Percentiles rank a stretch among this genome's conserved stretches.
phyloP scores from a whole-genome alignment of 1,284 basidiomycete species.

The Rhodotorula sp. region DNA sequence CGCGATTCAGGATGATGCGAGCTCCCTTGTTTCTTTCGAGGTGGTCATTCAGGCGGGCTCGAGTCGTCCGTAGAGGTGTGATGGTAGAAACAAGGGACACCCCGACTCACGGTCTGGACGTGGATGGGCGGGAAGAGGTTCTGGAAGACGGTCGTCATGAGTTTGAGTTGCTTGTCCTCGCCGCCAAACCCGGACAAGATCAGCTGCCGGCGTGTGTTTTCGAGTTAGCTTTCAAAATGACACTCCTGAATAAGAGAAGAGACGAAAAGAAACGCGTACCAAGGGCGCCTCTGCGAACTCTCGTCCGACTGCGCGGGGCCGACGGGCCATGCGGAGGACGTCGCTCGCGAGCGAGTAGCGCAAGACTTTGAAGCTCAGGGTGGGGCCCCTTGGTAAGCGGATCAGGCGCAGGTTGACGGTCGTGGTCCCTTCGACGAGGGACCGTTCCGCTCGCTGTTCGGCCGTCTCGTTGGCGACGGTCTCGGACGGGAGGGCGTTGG shows the following conservation, averaged over 20 bases:
- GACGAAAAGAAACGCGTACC: no score
- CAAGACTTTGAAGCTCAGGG: slow-evolving; percentile 88
- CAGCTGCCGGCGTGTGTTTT: slow-evolving; percentile 46
- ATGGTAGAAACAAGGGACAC: no score
- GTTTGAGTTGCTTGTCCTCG: slow-evolving; percentile 53
- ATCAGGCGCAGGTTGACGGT: slow-evolving; percentile 78
- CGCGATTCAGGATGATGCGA: not conserved
- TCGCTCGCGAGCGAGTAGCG: slow-evolving; percentile 89
- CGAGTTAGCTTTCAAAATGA: no score
- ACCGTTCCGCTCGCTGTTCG: slow-evolving; percentile 49
- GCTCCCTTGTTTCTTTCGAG: no score
- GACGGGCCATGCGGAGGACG: slow-evolving; percentile 65
- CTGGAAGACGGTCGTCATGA: slow-evolving; percentile 57
- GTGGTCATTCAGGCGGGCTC: no score
- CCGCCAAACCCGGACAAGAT: slow-evolving; percentile 56
- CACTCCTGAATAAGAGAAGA: no score
- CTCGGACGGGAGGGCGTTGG: not conserved
- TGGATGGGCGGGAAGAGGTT: slow-evolving; percentile 57
- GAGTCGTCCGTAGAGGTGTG: no score
- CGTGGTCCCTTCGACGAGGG: slow-evolving; percentile 77
- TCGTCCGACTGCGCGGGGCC: slow-evolving; percentile 71
- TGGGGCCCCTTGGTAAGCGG: slow-evolving; percentile 87
- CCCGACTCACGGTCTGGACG: slow-evolving; percentile 56
- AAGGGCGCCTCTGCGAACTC: slow-evolving; percentile 82
- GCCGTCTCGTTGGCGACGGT: slow-evolving; percentile 27